Conservation (phyloP, 2,329 filamentous ascomycete species). For the Neonectria magnoliae region DNA sequence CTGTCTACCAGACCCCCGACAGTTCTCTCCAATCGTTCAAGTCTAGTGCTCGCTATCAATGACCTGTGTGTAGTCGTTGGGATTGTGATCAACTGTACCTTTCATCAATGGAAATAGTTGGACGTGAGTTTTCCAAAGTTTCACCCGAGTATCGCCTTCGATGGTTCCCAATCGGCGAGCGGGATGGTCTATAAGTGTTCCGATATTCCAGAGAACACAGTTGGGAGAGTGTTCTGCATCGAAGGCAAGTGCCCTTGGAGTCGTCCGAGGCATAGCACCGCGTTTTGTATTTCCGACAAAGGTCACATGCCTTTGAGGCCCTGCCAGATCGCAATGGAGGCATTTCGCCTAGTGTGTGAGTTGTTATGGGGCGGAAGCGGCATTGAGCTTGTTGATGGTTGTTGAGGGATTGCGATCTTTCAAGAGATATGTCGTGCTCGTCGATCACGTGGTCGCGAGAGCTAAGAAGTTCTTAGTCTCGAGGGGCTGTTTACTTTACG, state of each 20-base stretch:
- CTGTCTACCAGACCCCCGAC: constrained; percentile 26
- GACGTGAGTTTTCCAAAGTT: too few relatives aligned
- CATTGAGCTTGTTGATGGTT: too few relatives aligned
- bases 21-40: constrained; percentile 26
- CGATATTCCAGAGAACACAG: constrained; percentile 26
- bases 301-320: constrained; percentile 41
- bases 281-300: constrained; percentile 41
- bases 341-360: not conserved
- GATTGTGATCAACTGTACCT: not conserved
- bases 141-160: too few relatives aligned
- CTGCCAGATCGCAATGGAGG: constrained; percentile 35
- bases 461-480: too few relatives aligned
- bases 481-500: too few relatives aligned
- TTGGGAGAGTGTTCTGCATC: constrained; percentile 38
- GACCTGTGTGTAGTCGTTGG: too few relatives aligned
- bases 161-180: too few relatives aligned
- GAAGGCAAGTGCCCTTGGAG: constrained; percentile 32
- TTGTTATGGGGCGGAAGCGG: too few relatives aligned
- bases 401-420: too few relatives aligned
- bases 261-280: constrained; percentile 35
- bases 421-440: too few relatives aligned
- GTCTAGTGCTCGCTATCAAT: constrained; percentile 4
- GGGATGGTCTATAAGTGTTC: too few relatives aligned
- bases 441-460: too few relatives aligned
- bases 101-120: not conserved